These are phyloP conservation scores for Lumnitzera littorea DNA, from an alignment of 345 rosid species.

Conservation along the genomic window DNA sequence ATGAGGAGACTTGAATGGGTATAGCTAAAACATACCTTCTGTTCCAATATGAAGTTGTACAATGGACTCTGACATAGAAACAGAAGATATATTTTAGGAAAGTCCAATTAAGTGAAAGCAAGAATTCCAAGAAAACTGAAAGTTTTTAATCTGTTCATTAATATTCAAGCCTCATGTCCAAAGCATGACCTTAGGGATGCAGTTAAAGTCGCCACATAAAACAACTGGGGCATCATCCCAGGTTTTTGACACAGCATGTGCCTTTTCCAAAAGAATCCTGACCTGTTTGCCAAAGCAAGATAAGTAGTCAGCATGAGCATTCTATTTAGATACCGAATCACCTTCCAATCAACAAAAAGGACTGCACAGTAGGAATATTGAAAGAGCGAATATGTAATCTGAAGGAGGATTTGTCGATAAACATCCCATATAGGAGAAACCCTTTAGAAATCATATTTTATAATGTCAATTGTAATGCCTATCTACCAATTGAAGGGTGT, in stretches of 20 bases:
- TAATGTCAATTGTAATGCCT: too few relatives aligned
- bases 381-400: too few relatives aligned
- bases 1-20: too few relatives aligned
- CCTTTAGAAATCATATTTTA: too few relatives aligned
- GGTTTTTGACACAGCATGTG: constrained; percentile 60
- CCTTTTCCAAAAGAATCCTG: constrained; percentile 65
- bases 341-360: too few relatives aligned
- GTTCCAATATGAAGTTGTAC: constrained; percentile 77
- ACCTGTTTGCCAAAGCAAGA: constrained; percentile 39
- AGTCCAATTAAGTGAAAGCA: neutral
- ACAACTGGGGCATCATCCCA: constrained; percentile 91
- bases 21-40: constrained; percentile 44
- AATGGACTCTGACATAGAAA: constrained; percentile 68
- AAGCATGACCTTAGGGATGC: constrained; percentile 77
- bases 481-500: too few relatives aligned
- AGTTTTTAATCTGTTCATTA: too few relatives aligned
- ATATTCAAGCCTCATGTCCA: neutral
- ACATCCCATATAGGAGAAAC: too few relatives aligned
- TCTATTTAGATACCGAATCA: too few relatives aligned
- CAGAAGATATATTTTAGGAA: constrained; percentile 10
- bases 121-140: constrained; percentile 4
- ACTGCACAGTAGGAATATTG: too few relatives aligned
- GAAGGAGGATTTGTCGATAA: too few relatives aligned
- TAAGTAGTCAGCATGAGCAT: constrained; percentile 2
- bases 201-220: constrained; percentile 93